Base-by-base conservation (phyloP, 495 filamentous ascomycete genomes). In the Aspergillus bridgeri region DNA sequence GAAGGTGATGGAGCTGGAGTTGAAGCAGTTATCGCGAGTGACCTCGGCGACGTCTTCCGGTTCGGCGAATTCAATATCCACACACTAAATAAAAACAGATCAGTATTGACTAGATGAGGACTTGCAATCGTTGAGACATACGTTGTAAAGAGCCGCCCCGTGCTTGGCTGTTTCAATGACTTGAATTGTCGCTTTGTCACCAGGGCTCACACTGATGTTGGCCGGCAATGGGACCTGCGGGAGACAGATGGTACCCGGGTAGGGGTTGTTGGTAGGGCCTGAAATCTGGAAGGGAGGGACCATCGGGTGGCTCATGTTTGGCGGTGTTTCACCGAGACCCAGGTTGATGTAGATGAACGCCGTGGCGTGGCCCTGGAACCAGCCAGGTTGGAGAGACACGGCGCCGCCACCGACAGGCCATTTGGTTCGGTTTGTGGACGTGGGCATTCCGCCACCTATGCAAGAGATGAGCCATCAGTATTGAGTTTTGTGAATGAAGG, bases 311-410 rank as follows among this genome's bases (percentile, higher is more conserved):
- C 90, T 95, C 86, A 92, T 91, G 78, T 98, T 98, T n/a, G 73
- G 72, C 2, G 95, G 95, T 8, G 82, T 72, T 19, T 81, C 90
- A 54, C 93, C 95, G 58, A 92, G 83, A 54, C 95, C 95, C 48
- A 99, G 76, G 78, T 99, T 99, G 74, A 99, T 80, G 73, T 98
- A 96, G 68, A 98, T 80, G 57, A 92, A 82, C 29, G 93, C 94
- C 6, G 85, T 87, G 8, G 80, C 68, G 68, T 99, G 95, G 59
- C 95, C 95, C 43, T 84, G 85, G 79, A 97, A 97, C 95, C 95
- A 99, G 63, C 95, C 88, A 6, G 95, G 90, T 71, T 96, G 91
- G 57, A 99, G 71, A 19, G 90, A 83, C 56, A 99, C 69, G 17
- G 91, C 90, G 50, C 95, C 95, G 64, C 94, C 95, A 29, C 67